Conservation (phyloP, 352 stramenopile genomes). For the Globisporangium viniferum region DNA sequence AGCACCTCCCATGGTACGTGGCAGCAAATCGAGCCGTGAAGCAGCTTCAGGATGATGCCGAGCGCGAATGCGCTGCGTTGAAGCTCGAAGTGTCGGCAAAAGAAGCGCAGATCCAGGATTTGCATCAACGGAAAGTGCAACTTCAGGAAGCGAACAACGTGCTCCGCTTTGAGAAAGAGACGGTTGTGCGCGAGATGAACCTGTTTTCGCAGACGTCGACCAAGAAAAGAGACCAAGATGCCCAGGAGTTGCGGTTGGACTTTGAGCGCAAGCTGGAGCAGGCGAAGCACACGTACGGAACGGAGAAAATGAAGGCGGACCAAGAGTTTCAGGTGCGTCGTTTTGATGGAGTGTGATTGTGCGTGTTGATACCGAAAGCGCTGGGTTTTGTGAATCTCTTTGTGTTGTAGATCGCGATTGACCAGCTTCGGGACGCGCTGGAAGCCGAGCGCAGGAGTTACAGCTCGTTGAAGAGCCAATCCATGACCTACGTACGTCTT, state of each 20-base stretch:
- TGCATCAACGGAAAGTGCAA: constrained; percentile 27
- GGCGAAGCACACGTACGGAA: constrained; percentile 43
- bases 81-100: constrained; percentile 24
- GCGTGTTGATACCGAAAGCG: neutral
- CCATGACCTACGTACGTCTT: constrained; percentile 32
- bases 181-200: constrained; percentile 55
- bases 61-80: constrained; percentile 21
- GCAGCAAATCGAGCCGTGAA: constrained; percentile 31
- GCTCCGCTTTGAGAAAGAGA: constrained; percentile 71
- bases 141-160: constrained; percentile 53
- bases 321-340: constrained; percentile 48
- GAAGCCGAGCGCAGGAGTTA: constrained; percentile 33
- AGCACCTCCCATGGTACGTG: constrained; percentile 63
- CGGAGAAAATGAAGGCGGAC: constrained; percentile 46
- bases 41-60: constrained; percentile 27
- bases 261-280: constrained; percentile 57
- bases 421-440: constrained; percentile 36
- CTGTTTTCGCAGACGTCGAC: constrained; percentile 42
- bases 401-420: constrained; percentile 26
- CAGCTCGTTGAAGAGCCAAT: constrained; percentile 37
- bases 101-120: constrained; percentile 24
- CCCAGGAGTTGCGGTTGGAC: constrained; percentile 46
- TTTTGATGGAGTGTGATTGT: neutral
- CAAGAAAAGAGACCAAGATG: constrained; percentile 52
- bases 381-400: neutral